Percentiles rank a stretch among this genome's conserved stretches.
These are phyloP conservation scores for Niveomyces coronatus DNA, from an alignment of 2,329 filamentous ascomycete species.

Conservation along the genomic window DNA sequence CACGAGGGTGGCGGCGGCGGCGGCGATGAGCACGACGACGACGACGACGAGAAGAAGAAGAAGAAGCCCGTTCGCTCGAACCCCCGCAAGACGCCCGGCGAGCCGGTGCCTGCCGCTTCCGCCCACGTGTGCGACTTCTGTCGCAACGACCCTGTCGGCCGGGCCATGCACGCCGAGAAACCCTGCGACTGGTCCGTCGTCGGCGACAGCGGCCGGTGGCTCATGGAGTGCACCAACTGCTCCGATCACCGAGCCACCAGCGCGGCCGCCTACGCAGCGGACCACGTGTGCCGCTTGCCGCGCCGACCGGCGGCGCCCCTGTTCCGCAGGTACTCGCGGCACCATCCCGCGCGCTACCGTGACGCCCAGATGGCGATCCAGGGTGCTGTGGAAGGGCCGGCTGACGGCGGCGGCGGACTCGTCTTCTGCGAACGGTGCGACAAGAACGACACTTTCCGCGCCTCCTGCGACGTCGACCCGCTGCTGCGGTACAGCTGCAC, in stretches of 20 bases:
- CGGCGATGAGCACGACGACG: no score
- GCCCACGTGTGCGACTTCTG: slow-evolving; percentile 12
- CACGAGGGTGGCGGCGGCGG: no score
- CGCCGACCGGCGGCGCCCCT: slow-evolving; percentile 3
- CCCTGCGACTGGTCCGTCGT: slow-evolving; percentile 13
- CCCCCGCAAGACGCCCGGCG: neutral
- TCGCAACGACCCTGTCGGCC: slow-evolving; percentile 3
- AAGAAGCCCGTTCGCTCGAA: no score
- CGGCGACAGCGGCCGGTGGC: slow-evolving; percentile 4
- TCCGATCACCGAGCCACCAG: slow-evolving; percentile 14
- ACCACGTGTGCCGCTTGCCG: slow-evolving; percentile 11
- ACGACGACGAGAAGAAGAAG: no score
- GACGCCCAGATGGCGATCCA: no score
- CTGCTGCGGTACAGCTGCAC: slow-evolving; percentile 13
- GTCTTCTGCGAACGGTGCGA: slow-evolving; percentile 11
- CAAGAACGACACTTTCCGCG: slow-evolving; percentile 12
- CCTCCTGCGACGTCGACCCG: slow-evolving; percentile 17
- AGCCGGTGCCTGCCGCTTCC: no score
- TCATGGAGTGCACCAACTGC: slow-evolving; percentile 18
- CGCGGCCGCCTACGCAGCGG: neutral
- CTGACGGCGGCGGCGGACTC: slow-evolving; percentile 11
- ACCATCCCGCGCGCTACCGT: slow-evolving; percentile 10
- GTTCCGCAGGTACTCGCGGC: slow-evolving; percentile 11
- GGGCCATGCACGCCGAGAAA: neutral
- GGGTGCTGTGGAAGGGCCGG: neutral